Conservation (phyloP, 495 filamentous ascomycete species). For the Neurospora sp. region DNA sequence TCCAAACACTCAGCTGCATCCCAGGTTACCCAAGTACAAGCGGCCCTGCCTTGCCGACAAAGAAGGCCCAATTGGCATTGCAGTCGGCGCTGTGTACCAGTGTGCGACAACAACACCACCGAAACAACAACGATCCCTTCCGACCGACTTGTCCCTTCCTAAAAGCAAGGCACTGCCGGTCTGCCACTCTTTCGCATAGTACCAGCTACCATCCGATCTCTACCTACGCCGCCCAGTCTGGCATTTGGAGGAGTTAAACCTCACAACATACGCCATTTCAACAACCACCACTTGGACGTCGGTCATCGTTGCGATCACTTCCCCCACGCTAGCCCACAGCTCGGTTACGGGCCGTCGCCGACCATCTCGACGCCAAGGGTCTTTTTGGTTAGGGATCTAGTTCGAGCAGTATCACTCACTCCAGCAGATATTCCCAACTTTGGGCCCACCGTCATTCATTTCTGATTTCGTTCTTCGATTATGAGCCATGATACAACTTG, state of each 20-base stretch:
- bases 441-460: neutral
- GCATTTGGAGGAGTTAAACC: neutral
- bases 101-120: neutral
- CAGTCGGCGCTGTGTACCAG: neutral
- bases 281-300: conserved; percentile 5
- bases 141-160: neutral
- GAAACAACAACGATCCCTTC: neutral
- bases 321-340: conserved; percentile 1
- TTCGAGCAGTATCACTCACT: conserved; percentile 15
- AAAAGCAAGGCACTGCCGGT: neutral
- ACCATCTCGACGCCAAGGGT: conserved; percentile 4
- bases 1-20: neutral
- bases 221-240: neutral
- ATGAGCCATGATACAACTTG: conserved; percentile 17
- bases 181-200: neutral
- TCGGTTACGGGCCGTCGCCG: neutral
- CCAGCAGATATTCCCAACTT: conserved; percentile 2
- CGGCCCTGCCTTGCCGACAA: neutral
- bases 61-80: neutral
- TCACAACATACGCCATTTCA: neutral
- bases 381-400: conserved; percentile 22
- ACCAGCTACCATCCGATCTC: neutral
- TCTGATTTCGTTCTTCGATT: neutral
- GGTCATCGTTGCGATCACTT: conserved; percentile 4
- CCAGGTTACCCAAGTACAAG: neutral